Evolutionary conservation across 306 rosid genomes (phyloP).

Genomic region (Sicyos baderoa): DNA sequence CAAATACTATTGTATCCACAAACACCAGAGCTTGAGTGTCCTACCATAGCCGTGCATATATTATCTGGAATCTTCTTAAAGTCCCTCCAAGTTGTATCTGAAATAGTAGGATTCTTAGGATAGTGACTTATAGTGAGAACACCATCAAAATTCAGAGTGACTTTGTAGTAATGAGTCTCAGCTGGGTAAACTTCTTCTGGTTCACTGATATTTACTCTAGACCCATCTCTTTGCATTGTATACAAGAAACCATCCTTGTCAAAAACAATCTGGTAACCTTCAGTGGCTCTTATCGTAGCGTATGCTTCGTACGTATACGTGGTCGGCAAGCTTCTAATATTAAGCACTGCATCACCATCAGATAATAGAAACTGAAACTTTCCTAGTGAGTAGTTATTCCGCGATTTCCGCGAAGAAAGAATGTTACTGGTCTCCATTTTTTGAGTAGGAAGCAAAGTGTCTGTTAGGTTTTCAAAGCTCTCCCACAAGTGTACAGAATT

Average conservation of each 20-base stretch:
- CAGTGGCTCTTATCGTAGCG: neutral
- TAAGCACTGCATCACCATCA: conserved; percentile 21
- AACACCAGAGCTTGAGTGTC: neutral
- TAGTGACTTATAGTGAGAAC: neutral
- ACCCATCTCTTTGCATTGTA: conserved; percentile 7
- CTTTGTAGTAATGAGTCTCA: neutral
- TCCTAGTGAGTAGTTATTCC: conserved; percentile 23
- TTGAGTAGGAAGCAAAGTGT: conserved; percentile 35
- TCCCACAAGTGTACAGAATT: conserved; percentile 20
- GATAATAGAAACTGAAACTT: conserved; percentile 21
- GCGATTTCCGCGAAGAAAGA: conserved; percentile 28
- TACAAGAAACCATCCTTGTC: conserved; percentile 9
- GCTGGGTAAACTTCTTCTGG: conserved; percentile 11
- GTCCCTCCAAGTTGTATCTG: neutral
- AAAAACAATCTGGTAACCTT: conserved; percentile 13
- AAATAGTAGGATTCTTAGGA: neutral
- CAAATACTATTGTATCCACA: conserved; percentile 14
- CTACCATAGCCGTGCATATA: neutral
- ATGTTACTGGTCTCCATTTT: neutral
- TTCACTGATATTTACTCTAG: neutral
- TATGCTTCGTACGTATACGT: neutral
- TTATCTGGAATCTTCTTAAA: conserved; percentile 4
- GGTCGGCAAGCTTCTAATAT: conserved; percentile 3
- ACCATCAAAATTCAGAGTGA: conserved; percentile 15
- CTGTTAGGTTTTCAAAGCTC: conserved; percentile 20